Evolutionary conservation across 768 basidiomycete species (phyloP).

Genomic region (Mycena sanguinolenta): DNA sequence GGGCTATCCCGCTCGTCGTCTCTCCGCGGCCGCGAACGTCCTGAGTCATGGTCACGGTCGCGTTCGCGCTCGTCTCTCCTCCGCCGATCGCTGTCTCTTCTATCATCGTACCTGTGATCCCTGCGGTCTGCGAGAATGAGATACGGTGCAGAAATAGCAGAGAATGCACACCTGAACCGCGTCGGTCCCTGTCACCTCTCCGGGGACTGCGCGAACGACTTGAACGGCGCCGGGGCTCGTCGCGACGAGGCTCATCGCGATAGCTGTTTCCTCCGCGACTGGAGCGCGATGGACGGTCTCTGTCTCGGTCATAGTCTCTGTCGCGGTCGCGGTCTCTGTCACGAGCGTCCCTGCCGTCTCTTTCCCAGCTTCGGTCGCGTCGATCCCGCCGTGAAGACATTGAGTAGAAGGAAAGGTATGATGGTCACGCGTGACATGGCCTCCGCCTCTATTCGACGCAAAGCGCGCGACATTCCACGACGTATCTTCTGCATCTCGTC

Average conservation of each 20-base stretch:
- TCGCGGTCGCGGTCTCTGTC: slow-evolving; percentile 55
- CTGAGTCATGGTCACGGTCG: slow-evolving; percentile 52
- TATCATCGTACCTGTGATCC: slow-evolving; percentile 44
- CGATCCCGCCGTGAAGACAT: slow-evolving; percentile 69
- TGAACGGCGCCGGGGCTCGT: slow-evolving; percentile 60
- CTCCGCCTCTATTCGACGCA: slow-evolving; percentile 16
- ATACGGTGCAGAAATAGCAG: neutral
- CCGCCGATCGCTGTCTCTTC: slow-evolving; percentile 53
- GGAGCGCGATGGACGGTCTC: slow-evolving; percentile 59
- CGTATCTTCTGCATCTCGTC: neutral
- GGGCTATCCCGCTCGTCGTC: slow-evolving; percentile 49
- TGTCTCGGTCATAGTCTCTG: slow-evolving; percentile 54
- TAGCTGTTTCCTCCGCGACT: slow-evolving; percentile 52
- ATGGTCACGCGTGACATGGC: slow-evolving; percentile 17
- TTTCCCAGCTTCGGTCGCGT: slow-evolving; percentile 77
- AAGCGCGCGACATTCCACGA: slow-evolving; percentile 22
- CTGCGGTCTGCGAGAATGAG: slow-evolving; percentile 43
- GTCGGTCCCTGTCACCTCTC: slow-evolving; percentile 56
- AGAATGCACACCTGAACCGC: slow-evolving; percentile 43
- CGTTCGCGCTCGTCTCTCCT: slow-evolving; percentile 49
- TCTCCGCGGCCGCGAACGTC: slow-evolving; percentile 51
- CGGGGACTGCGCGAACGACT: slow-evolving; percentile 66
- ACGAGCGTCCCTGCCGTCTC: slow-evolving; percentile 43
- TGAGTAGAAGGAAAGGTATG: neutral
- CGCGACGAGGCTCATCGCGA: slow-evolving; percentile 58